These are phyloP conservation scores for Botrytis deweyae DNA, from an alignment of 2,329 filamentous ascomycete genomes.

Conservation along the genomic window DNA sequence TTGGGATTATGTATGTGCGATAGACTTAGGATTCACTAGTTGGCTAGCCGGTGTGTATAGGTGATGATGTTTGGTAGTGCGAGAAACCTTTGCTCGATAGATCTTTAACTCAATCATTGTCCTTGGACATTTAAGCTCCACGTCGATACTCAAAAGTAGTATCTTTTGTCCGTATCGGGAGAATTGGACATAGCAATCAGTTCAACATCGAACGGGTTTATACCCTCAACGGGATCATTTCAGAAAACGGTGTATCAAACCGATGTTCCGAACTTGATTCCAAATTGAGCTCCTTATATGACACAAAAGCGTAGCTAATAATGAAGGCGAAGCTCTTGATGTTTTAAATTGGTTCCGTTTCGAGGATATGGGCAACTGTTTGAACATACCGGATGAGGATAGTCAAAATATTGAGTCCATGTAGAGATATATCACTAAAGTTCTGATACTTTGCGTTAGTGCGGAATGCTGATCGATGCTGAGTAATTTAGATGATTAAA, in stretches of 20 bases:
- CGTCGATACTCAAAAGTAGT: no score
- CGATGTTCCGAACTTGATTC: no score
- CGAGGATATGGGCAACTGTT: conserved; percentile 20
- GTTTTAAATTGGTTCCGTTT: neutral
- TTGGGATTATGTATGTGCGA: neutral
- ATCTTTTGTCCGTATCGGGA: no score
- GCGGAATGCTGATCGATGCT: neutral
- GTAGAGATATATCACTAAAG: conserved; percentile 22
- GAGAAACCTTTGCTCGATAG: neutral
- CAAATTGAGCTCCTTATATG: neutral
- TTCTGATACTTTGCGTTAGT: conserved; percentile 6
- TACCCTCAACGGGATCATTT: neutral
- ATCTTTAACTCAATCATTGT: neutral
- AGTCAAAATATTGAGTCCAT: conserved; percentile 22
- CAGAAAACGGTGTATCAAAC: neutral
- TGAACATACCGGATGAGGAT: conserved; percentile 24
- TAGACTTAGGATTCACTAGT: neutral
- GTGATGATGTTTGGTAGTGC: neutral
- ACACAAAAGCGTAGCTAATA: conserved; percentile 23
- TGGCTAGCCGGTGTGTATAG: neutral
- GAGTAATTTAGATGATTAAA: neutral
- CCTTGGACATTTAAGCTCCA: neutral
- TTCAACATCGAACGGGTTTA: neutral
- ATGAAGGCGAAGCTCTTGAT: conserved; percentile 24
- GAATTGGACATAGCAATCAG: neutral